Evolutionary conservation across 352 stramenopile genomes (phyloP), one percentile per base, ranked within the genome.

Genomic region (Pythium monospermum): DNA sequence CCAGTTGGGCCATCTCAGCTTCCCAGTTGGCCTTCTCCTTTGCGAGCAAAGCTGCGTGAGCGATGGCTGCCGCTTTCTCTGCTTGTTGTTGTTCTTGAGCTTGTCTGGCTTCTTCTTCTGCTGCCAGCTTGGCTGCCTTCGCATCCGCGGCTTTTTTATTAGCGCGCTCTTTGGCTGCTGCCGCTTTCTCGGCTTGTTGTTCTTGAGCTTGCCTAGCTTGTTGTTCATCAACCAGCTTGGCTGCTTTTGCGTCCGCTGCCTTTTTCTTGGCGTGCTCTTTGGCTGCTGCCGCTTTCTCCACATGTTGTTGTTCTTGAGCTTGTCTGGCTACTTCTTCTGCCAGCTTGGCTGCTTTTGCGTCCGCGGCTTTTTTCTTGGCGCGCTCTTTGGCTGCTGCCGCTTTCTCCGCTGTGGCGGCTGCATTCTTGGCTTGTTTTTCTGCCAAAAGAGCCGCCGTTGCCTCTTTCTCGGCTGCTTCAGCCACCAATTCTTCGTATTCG

Each of bases 61-160:
- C n/a, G n/a, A n/a, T n/a, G n/a, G n/a, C n/a, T n/a, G n/a, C n/a
- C n/a, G n/a, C n/a, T n/a, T n/a, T n/a, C n/a, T n/a, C n/a, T n/a
- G n/a, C n/a, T n/a, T n/a, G n/a, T n/a, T n/a, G n/a, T n/a, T n/a
- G n/a, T n/a, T n/a, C n/a, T n/a, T n/a, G n/a, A n/a, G n/a, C n/a
- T n/a, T n/a, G n/a, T n/a, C n/a, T n/a, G n/a, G n/a, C 52, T 48
- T 57, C 31, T 54, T 78, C 55, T 13, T 72, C 54, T 30, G 41
- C 42, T 59, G 44, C 36, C 13, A 13, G 36, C 13, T 41, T 41
- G 36, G 36, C 36, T 16, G 16, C 36, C 25, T 21, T 41, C 16
- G 22, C 16, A 13, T n/a, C 12, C 13, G 16, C 37, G 15, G n/a
- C 18, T 12, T 43, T 26, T 22, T 26, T 22, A 18, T 27, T 8